Conservation (phyloP, 306 rosid species). For the Begonia fuchsioides region DNA sequence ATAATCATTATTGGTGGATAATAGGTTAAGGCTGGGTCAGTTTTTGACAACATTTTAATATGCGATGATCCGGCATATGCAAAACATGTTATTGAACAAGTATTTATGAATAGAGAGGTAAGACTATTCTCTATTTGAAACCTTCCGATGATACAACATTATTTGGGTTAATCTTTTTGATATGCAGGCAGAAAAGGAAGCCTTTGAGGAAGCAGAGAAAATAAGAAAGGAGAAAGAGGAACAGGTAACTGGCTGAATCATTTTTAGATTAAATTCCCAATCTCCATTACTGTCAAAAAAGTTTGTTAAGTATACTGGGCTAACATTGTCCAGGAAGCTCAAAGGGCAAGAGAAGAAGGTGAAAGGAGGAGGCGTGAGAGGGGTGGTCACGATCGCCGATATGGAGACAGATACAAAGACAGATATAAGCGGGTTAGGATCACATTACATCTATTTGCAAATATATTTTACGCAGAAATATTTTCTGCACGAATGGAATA, state of each 20-base stretch:
- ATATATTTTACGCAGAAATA: background rate
- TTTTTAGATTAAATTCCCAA: conserved; percentile 4
- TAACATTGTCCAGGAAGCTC: conserved; percentile 65
- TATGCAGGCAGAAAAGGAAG: conserved; percentile 40
- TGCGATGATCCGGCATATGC: conserved; percentile 90
- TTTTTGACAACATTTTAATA: conserved; percentile 79
- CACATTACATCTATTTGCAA: background rate
- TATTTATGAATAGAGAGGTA: conserved; percentile 60
- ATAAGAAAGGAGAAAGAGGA: conserved; percentile 76
- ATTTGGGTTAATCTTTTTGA: background rate
- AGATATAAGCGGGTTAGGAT: background rate
- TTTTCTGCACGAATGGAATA: background rate
- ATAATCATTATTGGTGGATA: conserved; percentile 9
- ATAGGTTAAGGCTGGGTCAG: conserved; percentile 94
- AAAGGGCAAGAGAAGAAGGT: conserved; percentile 94
- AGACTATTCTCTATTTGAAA: conserved; percentile 4
- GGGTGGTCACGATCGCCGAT: conserved; percentile 58
- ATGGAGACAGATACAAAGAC: conserved; percentile 29
- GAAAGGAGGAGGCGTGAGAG: conserved; percentile 74
- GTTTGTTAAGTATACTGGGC: background rate
- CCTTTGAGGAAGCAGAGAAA: conserved; percentile 92
- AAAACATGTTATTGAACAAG: conserved; percentile 63
- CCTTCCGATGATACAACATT: conserved; percentile 3
- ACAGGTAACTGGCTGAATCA: conserved; percentile 30
- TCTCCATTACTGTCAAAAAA: background rate